phyloP scores from a whole-genome alignment of 176 grass and related monocot species.

The Oryza meyeriana region DNA sequence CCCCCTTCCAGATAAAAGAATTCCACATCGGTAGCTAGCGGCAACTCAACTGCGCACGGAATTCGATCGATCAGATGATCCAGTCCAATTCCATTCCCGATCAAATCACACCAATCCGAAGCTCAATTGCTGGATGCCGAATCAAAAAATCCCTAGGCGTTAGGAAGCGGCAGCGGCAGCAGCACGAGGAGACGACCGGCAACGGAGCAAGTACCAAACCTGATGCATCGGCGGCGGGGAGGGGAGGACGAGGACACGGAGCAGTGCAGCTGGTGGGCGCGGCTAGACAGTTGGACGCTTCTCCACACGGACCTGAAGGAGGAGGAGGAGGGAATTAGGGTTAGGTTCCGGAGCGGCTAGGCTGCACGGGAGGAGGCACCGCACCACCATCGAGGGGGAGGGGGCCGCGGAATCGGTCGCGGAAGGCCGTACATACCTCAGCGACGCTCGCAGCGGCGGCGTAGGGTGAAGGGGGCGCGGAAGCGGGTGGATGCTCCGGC shows the following conservation, averaged over 20 bases:
- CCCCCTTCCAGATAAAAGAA: not conserved
- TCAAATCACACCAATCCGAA: not conserved
- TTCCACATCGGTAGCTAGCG: not conserved
- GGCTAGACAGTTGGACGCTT: not conserved
- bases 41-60: not conserved
- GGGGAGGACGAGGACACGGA: not conserved
- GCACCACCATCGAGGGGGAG: not conserved
- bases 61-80: not conserved
- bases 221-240: not conserved
- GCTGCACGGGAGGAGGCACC: not conserved
- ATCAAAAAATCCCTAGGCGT: too few species aligned
- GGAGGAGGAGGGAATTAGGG: not conserved
- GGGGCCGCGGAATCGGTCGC: not conserved
- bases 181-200: not conserved
- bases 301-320: not conserved
- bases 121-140: not conserved
- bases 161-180: too few species aligned
- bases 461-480: not conserved
- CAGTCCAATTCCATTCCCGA: not conserved
- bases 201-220: not conserved
- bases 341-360: slow-evolving; percentile 11
- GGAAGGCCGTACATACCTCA: slow-evolving; percentile 11
- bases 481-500: too few species aligned
- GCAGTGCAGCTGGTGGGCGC: not conserved
- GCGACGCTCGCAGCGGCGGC: not conserved